These are phyloP conservation scores for Aurantiochytrium sp. DNA, from an alignment of 108 stramenopile species.

Conservation along the genomic window DNA sequence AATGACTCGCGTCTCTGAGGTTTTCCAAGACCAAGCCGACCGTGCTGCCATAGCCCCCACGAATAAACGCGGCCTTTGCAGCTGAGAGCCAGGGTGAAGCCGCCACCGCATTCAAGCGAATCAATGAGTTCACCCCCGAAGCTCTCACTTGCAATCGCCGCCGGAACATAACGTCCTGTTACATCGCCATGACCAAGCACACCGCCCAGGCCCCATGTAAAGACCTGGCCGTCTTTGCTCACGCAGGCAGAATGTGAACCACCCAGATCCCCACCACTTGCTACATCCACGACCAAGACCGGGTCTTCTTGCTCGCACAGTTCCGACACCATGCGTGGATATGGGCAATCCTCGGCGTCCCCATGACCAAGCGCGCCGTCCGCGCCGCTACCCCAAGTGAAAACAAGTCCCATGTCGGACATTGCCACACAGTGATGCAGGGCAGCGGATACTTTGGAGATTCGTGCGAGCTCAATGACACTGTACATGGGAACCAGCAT, in stretches of 20 bases:
- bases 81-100: background rate
- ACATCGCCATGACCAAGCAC: background rate
- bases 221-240: background rate
- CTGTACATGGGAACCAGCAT: background rate
- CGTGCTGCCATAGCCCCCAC: background rate
- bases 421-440: background rate
- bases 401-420: background rate
- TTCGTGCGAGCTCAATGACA: background rate
- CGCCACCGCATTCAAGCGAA: background rate
- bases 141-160: background rate
- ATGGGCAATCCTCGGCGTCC: background rate
- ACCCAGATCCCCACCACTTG: background rate
- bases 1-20: background rate
- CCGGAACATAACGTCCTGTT: background rate
- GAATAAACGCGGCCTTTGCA: background rate
- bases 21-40: background rate
- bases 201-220: background rate
- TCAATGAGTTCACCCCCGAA: background rate
- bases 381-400: background rate
- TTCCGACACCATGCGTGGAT: background rate
- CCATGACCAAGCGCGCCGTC: slow-evolving; percentile 4
- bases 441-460: background rate
- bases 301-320: background rate
- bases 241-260: slow-evolving; percentile 8
- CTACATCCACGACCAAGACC: background rate